Base-by-base conservation (phyloP, 106 monocot species). In the Apostasia shenzhenica region DNA sequence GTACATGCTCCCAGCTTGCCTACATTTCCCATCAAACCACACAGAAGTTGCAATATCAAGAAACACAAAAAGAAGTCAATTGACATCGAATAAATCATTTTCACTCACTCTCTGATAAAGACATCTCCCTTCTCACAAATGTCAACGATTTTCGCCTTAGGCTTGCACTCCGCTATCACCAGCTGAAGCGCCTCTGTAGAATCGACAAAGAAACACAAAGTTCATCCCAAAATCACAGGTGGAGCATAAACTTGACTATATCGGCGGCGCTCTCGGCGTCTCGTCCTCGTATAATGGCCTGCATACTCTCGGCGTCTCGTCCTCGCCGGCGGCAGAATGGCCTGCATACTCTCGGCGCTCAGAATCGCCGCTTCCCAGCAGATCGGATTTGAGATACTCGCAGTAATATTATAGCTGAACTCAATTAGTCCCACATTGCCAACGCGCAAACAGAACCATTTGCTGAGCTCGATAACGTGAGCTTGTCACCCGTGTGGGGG, bases 1-100 rank as follows among this genome's bases (percentile, higher is more conserved):
- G 72, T 99, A 99, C 83, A 92, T 73, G 48, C 75, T 99, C 8
- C 92, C 89, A 78, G 97, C 67, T 90, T 99, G 92, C 79, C 97
- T 99, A 45, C 43, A 67, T 51, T 37, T 26, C 26, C 26, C 26
- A 26, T 26, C 26, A 26, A 26, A 26, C 26, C 26, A 26, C 26
- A 26, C 26, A 26, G 26, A 12, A 57, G 45, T 2, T 4, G 2
- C 69, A 60, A 38, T n/a, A 38, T 5, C 5, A 59, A 11, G 39
- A 38, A 63, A 63, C 45, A 68, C 12, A 2, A 14, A 72, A 55
- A 40, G 58, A 46, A 37, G 10, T 45, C 9, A 63, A 42, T 10
- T 10, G 14, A 26, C 9, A 50, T 48, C 7, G 10, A 10, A 46
- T 44, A 6, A 7, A 41, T 13, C 1, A 41, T 51, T 2, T 7